Conservation (phyloP, 139 green algal genomes). For the Chlorella vulgaris region DNA sequence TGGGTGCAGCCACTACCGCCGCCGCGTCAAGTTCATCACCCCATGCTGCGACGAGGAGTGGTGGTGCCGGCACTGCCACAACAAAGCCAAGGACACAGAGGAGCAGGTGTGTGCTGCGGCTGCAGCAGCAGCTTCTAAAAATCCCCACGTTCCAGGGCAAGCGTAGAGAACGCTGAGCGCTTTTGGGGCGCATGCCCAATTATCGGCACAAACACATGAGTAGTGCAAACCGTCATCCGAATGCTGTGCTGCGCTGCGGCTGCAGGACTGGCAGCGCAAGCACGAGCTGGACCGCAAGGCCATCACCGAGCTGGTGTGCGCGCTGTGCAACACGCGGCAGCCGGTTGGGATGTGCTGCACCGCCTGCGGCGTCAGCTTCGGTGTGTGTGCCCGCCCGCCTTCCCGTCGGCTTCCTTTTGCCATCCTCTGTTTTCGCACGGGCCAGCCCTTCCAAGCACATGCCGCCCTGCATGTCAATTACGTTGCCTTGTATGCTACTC, state of each 20-base stretch:
- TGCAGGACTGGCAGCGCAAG: conserved; percentile 68
- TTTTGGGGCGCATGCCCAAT: too few relatives aligned
- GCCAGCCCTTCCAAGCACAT: not conserved
- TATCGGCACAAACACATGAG: too few relatives aligned
- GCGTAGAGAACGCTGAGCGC: too few relatives aligned
- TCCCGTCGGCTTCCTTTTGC: not conserved
- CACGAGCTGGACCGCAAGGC: conserved; percentile 82
- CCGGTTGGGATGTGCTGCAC: conserved; percentile 63
- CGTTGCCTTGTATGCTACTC: too few relatives aligned
- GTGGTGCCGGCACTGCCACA: conserved; percentile 86
- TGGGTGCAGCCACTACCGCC: conserved; percentile 83
- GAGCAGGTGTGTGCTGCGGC: conserved; percentile 51
- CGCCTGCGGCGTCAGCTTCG: conserved; percentile 79
- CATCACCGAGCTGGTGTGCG: conserved; percentile 82
- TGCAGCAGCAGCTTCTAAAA: too few relatives aligned
- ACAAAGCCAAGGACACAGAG: conserved; percentile 69
- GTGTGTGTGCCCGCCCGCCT: not conserved
- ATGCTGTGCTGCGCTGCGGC: not conserved
- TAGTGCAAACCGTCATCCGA: too few relatives aligned
- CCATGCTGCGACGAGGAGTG: conserved; percentile 72
- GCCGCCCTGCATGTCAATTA: not conserved
- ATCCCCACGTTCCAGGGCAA: too few relatives aligned
- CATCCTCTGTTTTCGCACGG: not conserved
- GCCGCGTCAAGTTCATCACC: conserved; percentile 78
- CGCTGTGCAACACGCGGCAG: conserved; percentile 76